Conservation (phyloP, 306 rosid species). For the Glycine latifolia region DNA sequence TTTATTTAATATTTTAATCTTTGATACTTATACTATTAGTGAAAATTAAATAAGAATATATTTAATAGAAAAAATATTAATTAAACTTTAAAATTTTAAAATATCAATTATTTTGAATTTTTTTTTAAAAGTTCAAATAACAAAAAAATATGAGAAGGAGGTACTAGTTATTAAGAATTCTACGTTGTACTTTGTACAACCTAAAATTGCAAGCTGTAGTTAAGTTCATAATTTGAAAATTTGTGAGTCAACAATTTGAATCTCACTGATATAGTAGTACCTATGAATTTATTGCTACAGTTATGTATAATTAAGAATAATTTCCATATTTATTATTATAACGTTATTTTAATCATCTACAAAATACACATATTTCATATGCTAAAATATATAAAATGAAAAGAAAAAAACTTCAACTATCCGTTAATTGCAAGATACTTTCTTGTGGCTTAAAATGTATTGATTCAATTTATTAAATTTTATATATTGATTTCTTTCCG, state of each 20-base stretch:
- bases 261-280: not conserved
- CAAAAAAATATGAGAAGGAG: no score
- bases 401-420: not conserved
- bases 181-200: not conserved
- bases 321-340: not conserved
- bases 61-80: no score
- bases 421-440: not conserved
- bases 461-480: not conserved
- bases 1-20: no score
- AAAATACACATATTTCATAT: no score
- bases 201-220: not conserved
- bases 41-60: no score
- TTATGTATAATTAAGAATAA: not conserved
- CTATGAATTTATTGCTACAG: not conserved
- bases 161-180: no score
- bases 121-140: no score
- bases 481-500: not conserved
- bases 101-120: no score
- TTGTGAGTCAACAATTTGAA: not conserved
- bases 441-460: not conserved
- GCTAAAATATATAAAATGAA: no score
- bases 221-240: not conserved
- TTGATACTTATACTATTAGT: no score
- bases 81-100: no score
- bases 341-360: not conserved